Percentiles rank a stretch among this genome's conserved stretches.
These are phyloP conservation scores for Backusella liffmaniae DNA, from an alignment of 192 early-diverging fungal genomes.

Conservation along the genomic window DNA sequence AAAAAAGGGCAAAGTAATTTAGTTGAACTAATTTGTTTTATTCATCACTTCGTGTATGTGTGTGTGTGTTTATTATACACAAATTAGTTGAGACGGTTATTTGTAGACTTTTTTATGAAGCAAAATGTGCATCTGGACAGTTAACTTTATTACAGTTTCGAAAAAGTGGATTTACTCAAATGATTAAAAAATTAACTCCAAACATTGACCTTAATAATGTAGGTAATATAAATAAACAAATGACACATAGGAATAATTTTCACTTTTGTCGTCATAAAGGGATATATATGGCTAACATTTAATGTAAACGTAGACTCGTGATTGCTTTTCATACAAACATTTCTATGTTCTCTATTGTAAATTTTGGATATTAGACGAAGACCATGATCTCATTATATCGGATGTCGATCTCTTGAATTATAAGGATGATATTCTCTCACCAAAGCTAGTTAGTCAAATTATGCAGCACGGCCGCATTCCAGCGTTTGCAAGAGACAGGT, in stretches of 20 bases:
- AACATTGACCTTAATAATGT: conserved; percentile 74
- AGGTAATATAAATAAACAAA: conserved; percentile 14
- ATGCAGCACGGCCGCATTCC: conserved; percentile 59
- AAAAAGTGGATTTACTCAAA: conserved; percentile 57
- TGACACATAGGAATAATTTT: background rate
- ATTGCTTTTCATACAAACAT: conserved; percentile 95
- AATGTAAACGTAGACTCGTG: conserved; percentile 59
- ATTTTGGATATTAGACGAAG: conserved; percentile 92
- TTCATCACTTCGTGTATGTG: background rate
- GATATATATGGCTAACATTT: background rate
- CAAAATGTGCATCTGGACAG: conserved; percentile 61
- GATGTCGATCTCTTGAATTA: conserved; percentile 70
- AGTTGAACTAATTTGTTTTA: background rate
- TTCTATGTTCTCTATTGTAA: conserved; percentile 98
- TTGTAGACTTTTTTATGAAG: conserved; percentile 81
- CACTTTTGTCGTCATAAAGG: background rate
- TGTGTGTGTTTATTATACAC: background rate
- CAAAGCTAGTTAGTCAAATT: conserved; percentile 67
- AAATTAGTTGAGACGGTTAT: conserved; percentile 81
- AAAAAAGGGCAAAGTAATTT: no score
- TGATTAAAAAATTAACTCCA: conserved; percentile 62
- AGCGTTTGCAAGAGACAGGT: conserved; percentile 22
- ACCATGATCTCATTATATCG: conserved; percentile 82
- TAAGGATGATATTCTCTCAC: conserved; percentile 69
- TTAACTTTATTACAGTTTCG: conserved; percentile 81